A percentile compares a stretch with the other conserved stretches of the same genome.
Evolutionary conservation across 495 filamentous ascomycete genomes (phyloP).

Genomic region (Astrothelium subdiscretum): DNA sequence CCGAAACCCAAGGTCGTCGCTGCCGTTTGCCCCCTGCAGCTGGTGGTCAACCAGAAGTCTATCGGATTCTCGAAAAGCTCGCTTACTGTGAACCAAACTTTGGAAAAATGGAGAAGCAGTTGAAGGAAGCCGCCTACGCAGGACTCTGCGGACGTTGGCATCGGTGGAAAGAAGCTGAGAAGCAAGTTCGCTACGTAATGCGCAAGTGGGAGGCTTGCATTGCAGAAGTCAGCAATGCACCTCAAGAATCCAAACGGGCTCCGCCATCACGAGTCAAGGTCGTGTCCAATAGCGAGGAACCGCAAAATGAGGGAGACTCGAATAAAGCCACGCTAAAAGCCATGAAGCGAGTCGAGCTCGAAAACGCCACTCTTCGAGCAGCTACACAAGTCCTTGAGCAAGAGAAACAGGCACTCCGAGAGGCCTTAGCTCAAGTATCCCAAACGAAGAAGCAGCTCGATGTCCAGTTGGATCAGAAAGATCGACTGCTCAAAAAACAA

Average conservation of each 20-base stretch:
- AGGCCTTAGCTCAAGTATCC: background rate
- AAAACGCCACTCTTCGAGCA: background rate
- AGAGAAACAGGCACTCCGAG: background rate
- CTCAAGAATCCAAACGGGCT: background rate
- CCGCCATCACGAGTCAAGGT: background rate
- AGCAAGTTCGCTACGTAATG: background rate
- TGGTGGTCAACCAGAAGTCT: background rate
- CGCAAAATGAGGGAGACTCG: background rate
- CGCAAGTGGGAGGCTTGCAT: background rate
- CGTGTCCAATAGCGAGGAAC: background rate
- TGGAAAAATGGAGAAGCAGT: background rate
- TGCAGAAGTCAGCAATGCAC: background rate
- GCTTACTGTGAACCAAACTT: background rate
- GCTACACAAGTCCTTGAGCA: background rate
- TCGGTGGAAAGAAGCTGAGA: background rate
- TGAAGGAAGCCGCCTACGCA: background rate
- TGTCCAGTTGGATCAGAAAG: background rate
- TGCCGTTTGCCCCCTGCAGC: background rate
- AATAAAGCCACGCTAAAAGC: background rate
- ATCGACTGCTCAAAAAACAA: background rate
- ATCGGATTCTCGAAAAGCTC: background rate
- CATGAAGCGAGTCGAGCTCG: background rate
- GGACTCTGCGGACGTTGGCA: background rate
- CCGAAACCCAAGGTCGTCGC: background rate
- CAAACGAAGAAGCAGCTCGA: background rate